Evolutionary conservation across 352 stramenopile genomes (phyloP).

Genomic region (Pythium scleroteichum): DNA sequence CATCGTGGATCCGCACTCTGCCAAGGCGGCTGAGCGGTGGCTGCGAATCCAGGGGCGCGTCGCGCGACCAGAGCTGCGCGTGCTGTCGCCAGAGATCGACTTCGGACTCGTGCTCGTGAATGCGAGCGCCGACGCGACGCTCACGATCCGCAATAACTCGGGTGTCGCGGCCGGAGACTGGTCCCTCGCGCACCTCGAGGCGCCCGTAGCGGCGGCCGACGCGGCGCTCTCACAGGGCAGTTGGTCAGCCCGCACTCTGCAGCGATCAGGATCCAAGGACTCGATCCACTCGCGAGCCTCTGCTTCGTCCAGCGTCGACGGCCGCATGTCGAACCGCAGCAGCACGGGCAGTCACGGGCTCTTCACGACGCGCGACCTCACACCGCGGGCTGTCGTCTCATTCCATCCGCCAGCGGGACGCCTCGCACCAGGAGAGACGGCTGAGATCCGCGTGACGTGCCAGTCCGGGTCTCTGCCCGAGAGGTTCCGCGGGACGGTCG

Average conservation of each 20-base stretch:
- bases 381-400: constrained; percentile 43
- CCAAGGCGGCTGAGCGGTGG: constrained; percentile 43
- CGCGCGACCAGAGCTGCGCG: constrained; percentile 38
- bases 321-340: constrained; percentile 34
- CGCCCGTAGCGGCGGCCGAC: background rate
- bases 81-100: constrained; percentile 58
- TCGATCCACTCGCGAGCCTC: constrained; percentile 53
- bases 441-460: constrained; percentile 45
- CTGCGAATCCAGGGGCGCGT: constrained; percentile 56
- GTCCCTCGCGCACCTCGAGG: constrained; percentile 51
- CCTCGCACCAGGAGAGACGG: constrained; percentile 42
- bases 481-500: constrained; percentile 56
- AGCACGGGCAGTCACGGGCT: constrained; percentile 25
- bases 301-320: constrained; percentile 38
- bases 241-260: background rate
- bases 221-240: background rate
- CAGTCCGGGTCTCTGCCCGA: constrained; percentile 57
- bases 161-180: constrained; percentile 36
- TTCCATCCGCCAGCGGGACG: constrained; percentile 51
- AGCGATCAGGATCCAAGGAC: constrained; percentile 46
- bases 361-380: constrained; percentile 44
- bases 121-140: constrained; percentile 37
- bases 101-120: constrained; percentile 76
- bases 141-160: constrained; percentile 38
- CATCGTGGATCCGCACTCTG: constrained; percentile 20